A percentile compares a stretch with the other conserved stretches of the same genome.
These are phyloP conservation scores for Penicillium sp. DNA, from an alignment of 2,329 filamentous ascomycete genomes.

Conservation along the genomic window DNA sequence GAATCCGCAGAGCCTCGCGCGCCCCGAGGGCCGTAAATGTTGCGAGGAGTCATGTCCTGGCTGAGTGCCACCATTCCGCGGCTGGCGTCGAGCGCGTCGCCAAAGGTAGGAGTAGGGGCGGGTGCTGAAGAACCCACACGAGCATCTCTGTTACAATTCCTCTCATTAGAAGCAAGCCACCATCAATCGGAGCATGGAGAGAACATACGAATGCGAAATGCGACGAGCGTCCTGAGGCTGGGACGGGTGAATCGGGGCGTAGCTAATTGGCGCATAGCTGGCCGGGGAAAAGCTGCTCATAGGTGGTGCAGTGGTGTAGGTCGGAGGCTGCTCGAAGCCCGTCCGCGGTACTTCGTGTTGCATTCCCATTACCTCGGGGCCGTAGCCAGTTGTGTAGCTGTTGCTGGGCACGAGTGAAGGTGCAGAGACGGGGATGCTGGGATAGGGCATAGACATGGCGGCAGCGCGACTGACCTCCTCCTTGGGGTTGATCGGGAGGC, in stretches of 20 bases:
- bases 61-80: slow-evolving; percentile 94
- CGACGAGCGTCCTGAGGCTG: slow-evolving; percentile 60
- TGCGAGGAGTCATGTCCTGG: slow-evolving; percentile 83
- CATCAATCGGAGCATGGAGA: slow-evolving; percentile 18
- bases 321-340: slow-evolving; percentile 67
- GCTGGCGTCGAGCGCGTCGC: slow-evolving; percentile 86
- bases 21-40: slow-evolving; percentile 73
- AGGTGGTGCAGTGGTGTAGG: slow-evolving; percentile 66
- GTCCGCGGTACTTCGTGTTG: slow-evolving; percentile 76
- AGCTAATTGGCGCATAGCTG: slow-evolving; percentile 76
- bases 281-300: slow-evolving; percentile 67
- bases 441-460: slow-evolving; percentile 67
- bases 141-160: slow-evolving; percentile 28
- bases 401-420: slow-evolving; percentile 68
- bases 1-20: slow-evolving; percentile 75
- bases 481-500: slow-evolving; percentile 56
- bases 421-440: slow-evolving; percentile 68
- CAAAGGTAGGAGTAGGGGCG: slow-evolving; percentile 63
- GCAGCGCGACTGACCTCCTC: slow-evolving; percentile 56
- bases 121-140: slow-evolving; percentile 49
- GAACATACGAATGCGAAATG: slow-evolving; percentile 79
- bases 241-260: slow-evolving; percentile 60
- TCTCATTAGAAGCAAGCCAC: background rate
- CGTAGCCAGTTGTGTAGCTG: slow-evolving; percentile 64
- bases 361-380: slow-evolving; percentile 65